Evolutionary conservation across 345 rosid genomes (phyloP), one percentile per base, ranked within the genome.

Genomic region (Camelina neglecta): DNA sequence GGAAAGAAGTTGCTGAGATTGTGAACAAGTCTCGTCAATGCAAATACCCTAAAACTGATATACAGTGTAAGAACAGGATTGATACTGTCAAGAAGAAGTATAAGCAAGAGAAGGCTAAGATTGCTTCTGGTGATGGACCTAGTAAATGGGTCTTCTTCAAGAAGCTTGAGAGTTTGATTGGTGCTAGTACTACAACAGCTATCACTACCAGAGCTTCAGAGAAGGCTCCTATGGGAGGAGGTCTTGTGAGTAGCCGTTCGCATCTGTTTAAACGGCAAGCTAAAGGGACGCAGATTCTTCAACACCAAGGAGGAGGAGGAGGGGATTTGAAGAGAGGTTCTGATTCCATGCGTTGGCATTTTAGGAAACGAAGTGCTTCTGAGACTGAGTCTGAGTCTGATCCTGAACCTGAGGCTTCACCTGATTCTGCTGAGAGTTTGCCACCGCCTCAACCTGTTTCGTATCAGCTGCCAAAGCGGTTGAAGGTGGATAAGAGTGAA

Each of bases 1-100:
- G 97, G 97, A 87, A 89, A 62, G 92, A 95, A 73, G 99, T 92
- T 3, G 97, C 99, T n/a, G 93, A 90, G 65, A 84, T 90, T 42
- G 98, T 94, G 21, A 89, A 88, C 80, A 61, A 84, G 15, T 92
- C 86, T 60, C 88, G 84, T 50, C 82, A 82, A 54, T 71, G 78
- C 26, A 92, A 88, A 61, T 83, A 88, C 3, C 83, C 89, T 9
- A 92, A 90, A 55, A 92, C 91, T 0, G 96, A 95, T 66, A 82
- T 95, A 8, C 97, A 92, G 83, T 95, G 99, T 73, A 95, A 95
- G 93, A 92, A 95, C 65, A 86, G 93, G 51, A 92, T 94, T 77
- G 98, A 94, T 64, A 92, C 97, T 1, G 93, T 94, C 4, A 94
- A 94, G 89, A 92, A 92, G 86, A 94, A 92, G 84, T 94, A 90